phyloP scores from a whole-genome alignment of 805 yeast genomes.

The Lipomyces oligophaga region DNA sequence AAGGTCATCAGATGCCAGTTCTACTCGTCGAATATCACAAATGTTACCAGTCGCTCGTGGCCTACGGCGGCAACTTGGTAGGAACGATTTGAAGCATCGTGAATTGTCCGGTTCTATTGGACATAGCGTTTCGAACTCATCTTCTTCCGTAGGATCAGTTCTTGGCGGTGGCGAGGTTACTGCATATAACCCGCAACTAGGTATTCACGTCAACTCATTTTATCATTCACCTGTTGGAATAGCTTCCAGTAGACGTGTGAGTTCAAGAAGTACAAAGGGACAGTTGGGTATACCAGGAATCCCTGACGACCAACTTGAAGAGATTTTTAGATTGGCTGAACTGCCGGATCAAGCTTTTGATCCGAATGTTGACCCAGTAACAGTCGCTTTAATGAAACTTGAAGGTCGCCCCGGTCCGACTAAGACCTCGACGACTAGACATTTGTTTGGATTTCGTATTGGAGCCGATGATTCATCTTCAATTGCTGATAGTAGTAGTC shows the following conservation, averaged over 20 bases:
- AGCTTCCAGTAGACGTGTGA: not conserved
- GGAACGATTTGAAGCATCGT: not conserved
- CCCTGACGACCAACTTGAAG: slow-evolving; percentile 20
- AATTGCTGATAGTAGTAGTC: not conserved
- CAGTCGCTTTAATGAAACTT: slow-evolving; percentile 61
- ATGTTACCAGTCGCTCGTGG: slow-evolving; percentile 1
- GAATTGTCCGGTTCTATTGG: not conserved
- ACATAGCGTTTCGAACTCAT: slow-evolving; percentile 1
- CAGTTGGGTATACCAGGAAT: slow-evolving; percentile 24
- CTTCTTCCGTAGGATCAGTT: slow-evolving; percentile 4
- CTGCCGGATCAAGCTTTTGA: slow-evolving; percentile 75
- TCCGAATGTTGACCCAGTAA: slow-evolving; percentile 43
- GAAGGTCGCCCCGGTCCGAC: too few species aligned
- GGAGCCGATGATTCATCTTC: too few species aligned
- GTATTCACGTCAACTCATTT: not conserved
- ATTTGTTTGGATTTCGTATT: too few species aligned
- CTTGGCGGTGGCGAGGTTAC: slow-evolving; percentile 4
- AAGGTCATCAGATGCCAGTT: too few species aligned
- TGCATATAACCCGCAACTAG: not conserved
- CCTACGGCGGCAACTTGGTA: slow-evolving; percentile 6
- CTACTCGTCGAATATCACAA: too few species aligned
- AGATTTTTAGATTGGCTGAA: slow-evolving; percentile 67
- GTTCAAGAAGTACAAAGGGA: slow-evolving; percentile 1
- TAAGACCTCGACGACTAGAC: too few species aligned
- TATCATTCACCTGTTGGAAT: not conserved